Conservation (phyloP, 495 filamentous ascomycete species). For the Mytilinidion resinicola region DNA sequence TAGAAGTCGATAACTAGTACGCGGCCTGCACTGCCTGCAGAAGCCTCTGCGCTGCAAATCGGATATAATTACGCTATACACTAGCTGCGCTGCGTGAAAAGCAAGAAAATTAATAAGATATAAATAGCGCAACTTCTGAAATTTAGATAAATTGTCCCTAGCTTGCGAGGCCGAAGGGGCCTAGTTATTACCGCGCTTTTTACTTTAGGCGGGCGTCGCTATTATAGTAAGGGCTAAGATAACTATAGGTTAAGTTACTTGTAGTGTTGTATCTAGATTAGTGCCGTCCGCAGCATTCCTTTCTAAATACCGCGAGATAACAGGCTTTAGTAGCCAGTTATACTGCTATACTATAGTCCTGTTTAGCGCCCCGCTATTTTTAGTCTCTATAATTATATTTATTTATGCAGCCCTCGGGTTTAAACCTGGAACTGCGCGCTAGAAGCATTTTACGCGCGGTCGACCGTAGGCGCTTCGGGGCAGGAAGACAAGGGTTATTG, state of each 20-base stretch:
- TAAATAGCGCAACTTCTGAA: too few relatives aligned
- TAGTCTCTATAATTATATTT: background rate
- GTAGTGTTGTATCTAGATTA: too few relatives aligned
- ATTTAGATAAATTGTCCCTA: too few relatives aligned
- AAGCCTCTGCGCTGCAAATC: slow-evolving; percentile 2
- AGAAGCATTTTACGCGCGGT: background rate
- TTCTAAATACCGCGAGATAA: too few relatives aligned
- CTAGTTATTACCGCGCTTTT: too few relatives aligned
- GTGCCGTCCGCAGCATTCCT: background rate
- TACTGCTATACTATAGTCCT: background rate
- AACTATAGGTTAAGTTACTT: too few relatives aligned
- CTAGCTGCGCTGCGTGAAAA: slow-evolving; percentile 6
- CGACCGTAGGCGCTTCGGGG: background rate
- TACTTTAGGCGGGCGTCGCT: too few relatives aligned
- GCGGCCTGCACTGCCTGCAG: too few relatives aligned
- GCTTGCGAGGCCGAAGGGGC: too few relatives aligned
- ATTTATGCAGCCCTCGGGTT: too few relatives aligned
- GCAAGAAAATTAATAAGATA: slow-evolving; percentile 8
- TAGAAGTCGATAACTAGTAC: too few relatives aligned
- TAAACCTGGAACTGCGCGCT: background rate
- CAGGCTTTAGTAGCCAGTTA: background rate
- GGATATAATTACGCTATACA: slow-evolving; percentile 7
- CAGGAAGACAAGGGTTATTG: background rate
- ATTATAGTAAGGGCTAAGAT: too few relatives aligned
- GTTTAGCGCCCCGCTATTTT: background rate